phyloP scores from a whole-genome alignment of 1,284 basidiomycete genomes.

The Schizopora paradoxa region DNA sequence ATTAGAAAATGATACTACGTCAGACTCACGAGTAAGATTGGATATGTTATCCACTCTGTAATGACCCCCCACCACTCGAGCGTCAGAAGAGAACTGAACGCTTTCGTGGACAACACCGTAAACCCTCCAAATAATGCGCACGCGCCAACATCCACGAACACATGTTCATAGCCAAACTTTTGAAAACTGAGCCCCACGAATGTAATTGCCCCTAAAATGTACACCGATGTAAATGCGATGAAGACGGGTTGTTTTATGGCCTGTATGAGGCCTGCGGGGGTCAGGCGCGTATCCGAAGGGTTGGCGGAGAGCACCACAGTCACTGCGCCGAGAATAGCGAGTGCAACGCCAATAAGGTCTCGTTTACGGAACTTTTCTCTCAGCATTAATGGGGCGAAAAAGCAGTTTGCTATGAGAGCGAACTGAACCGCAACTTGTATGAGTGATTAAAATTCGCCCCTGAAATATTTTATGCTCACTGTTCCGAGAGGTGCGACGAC shows the following conservation, averaged over 20 bases:
- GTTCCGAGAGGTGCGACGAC: conserved; percentile 95
- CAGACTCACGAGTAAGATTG: conserved; percentile 51
- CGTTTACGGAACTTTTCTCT: conserved; percentile 71
- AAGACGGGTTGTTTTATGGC: conserved; percentile 73
- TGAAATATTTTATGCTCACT: conserved; percentile 41
- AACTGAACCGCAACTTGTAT: conserved; percentile 41
- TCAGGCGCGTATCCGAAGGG: conserved; percentile 62
- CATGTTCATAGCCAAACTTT: conserved; percentile 56
- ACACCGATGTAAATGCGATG: conserved; percentile 66
- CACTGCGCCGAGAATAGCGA: conserved; percentile 80
- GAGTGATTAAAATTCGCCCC: conserved; percentile 10
- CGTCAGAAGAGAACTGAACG: conserved; percentile 80
- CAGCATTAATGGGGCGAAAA: conserved; percentile 89
- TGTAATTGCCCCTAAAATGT: conserved; percentile 48
- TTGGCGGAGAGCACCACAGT: conserved; percentile 87
- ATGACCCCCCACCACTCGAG: conserved; percentile 72
- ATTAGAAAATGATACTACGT: conserved; percentile 14
- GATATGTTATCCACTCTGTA: conserved; percentile 75
- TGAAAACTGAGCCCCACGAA: conserved; percentile 61
- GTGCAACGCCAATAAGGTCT: conserved; percentile 83
- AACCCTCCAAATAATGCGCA: conserved; percentile 93
- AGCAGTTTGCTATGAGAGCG: conserved; percentile 90
- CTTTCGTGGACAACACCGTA: conserved; percentile 93
- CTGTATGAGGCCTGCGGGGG: conserved; percentile 60
- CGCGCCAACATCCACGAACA: conserved; percentile 84